These are phyloP conservation scores for Populus trichocarpa DNA, from an alignment of 441 rosid genomes.

Conservation along the genomic window DNA sequence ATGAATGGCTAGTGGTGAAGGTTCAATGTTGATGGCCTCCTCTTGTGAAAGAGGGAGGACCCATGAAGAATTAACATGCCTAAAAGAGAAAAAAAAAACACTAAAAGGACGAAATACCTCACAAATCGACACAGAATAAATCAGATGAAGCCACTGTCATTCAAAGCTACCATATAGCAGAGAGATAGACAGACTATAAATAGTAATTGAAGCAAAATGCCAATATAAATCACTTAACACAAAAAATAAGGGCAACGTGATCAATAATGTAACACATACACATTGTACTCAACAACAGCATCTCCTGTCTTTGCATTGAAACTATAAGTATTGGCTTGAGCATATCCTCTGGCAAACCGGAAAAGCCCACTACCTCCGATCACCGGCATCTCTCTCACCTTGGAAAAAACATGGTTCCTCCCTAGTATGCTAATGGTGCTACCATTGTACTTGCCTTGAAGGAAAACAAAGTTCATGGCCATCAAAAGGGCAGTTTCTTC, in stretches of 20 bases:
- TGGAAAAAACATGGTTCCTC: slow-evolving; percentile 13
- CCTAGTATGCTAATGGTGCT: slow-evolving; percentile 35
- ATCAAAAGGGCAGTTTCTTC: neutral
- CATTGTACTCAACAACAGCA: slow-evolving; percentile 32
- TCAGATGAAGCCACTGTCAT: neutral
- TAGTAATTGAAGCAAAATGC: neutral
- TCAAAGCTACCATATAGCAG: neutral
- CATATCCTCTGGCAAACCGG: slow-evolving; percentile 32
- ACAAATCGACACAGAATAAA: neutral
- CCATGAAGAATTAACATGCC: neutral
- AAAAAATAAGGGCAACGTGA: neutral
- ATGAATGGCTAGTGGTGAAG: neutral
- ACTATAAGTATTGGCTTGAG: slow-evolving; percentile 17
- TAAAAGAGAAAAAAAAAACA: neutral
- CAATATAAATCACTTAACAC: neutral
- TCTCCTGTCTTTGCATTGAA: neutral
- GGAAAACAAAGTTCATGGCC: slow-evolving; percentile 31
- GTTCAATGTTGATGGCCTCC: neutral
- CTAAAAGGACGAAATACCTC: neutral
- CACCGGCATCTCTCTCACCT: slow-evolving; percentile 36
- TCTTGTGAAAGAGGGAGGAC: too few relatives aligned
- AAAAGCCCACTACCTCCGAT: slow-evolving; percentile 34
- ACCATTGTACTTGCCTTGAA: slow-evolving; percentile 33
- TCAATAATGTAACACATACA: slow-evolving; percentile 29
- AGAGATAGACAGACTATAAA: neutral